Evolutionary conservation across 257 asterid species (phyloP), one percentile per base, ranked within the genome.

Genomic region (Primulina huaijiensis): DNA sequence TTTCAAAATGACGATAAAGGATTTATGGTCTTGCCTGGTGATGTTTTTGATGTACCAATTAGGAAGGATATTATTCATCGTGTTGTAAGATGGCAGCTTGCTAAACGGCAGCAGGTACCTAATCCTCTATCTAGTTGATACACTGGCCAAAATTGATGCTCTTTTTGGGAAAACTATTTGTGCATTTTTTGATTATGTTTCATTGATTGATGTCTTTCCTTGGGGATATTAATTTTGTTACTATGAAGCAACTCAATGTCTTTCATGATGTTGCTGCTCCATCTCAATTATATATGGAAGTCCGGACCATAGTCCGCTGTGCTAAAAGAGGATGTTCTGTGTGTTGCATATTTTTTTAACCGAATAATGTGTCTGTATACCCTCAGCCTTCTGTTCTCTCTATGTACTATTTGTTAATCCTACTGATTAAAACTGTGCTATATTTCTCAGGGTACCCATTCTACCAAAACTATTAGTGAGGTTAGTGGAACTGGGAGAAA

Each of bases 401-500:
- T 38, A 10, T 0, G 3, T 20, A 9, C 4, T 53, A 10, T 9
- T 38, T 64, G 23, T 0, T 50, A 12, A 38, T 64, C 56, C 29
- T 64, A 21, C 27, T 38, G 12, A 71, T 72, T 60, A 40, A 25
- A 60, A 8, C 40, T 67, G 68, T 72, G 69, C 40, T n/a, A 33
- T 37, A 58, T 72, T 73, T 75, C 50, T 67, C 72, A 92, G 98
- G 98, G 98, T 30, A 90, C 97, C 34, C 97, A 93, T 75, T 90
- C 99, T 57, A 93, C 97, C 17, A 89, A 93, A 89, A 89, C 90
- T 67, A 81, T 87, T 33, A 89, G 97, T 69, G 97, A 93, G 84
- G 99, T 93, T 64, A 90, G 97, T 79, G 99, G 99, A 65, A 89
- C 96, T 63, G 99, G 99, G 27, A 82, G 87, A 81, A 93, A 90